These are phyloP conservation scores for Penicillium canariense DNA, from an alignment of 495 filamentous ascomycete genomes.

Conservation along the genomic window DNA sequence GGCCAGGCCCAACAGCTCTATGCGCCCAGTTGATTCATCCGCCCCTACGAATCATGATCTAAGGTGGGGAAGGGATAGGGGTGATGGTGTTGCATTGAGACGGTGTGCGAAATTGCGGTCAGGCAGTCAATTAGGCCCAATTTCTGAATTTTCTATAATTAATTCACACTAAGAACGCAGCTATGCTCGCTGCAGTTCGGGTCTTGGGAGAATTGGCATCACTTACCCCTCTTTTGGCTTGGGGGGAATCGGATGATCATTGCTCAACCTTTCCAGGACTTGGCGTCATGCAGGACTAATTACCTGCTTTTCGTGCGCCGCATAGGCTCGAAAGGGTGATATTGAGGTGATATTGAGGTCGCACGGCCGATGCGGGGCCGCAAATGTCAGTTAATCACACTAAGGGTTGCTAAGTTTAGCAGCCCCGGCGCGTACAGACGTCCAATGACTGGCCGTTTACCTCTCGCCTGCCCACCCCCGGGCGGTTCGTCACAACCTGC, in stretches of 20 bases:
- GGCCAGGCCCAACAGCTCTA: neutral
- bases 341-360: conserved; percentile 4
- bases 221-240: neutral
- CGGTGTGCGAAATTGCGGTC: neutral
- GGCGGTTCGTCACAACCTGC: conserved; percentile 23
- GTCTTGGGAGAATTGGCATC: neutral
- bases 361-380: conserved; percentile 9
- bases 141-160: conserved; percentile 17
- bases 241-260: neutral
- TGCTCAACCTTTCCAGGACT: neutral
- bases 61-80: neutral
- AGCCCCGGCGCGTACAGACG: conserved; percentile 30
- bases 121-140: conserved; percentile 10
- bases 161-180: conserved; percentile 7
- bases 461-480: neutral
- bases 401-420: conserved; percentile 31
- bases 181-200: neutral
- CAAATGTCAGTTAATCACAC: conserved; percentile 3
- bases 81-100: neutral
- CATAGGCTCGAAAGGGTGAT: conserved; percentile 12
- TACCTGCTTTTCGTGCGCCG: conserved; percentile 10
- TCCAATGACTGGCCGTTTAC: conserved; percentile 21
- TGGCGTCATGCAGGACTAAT: conserved; percentile 14
- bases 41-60: neutral
- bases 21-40: neutral